These are phyloP conservation scores for Myochromella boudieri DNA, from an alignment of 768 basidiomycete species.

Conservation along the genomic window DNA sequence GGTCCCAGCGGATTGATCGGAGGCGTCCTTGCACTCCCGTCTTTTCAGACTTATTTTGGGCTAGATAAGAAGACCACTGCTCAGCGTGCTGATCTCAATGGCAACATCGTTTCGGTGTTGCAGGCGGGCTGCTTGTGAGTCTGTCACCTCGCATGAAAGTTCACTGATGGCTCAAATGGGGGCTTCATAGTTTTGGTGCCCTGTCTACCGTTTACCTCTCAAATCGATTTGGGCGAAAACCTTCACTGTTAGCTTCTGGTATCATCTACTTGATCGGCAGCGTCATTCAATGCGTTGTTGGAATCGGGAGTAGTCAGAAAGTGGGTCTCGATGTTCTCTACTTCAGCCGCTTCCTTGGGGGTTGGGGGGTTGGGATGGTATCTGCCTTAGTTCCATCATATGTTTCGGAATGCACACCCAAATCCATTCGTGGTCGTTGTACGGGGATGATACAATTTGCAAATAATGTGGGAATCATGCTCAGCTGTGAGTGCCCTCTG, in stretches of 20 bases:
- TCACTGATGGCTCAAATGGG: background rate
- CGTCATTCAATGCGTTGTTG: slow-evolving; percentile 42
- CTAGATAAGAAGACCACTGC: slow-evolving; percentile 34
- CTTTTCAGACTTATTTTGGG: slow-evolving; percentile 50
- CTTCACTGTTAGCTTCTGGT: slow-evolving; percentile 42
- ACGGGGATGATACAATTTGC: slow-evolving; percentile 43
- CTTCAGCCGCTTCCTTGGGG: slow-evolving; percentile 55
- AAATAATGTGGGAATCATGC: slow-evolving; percentile 35
- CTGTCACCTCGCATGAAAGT: background rate
- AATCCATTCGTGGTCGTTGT: slow-evolving; percentile 47
- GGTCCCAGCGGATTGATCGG: slow-evolving; percentile 40
- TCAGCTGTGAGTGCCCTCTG: slow-evolving; percentile 30
- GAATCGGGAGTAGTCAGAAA: slow-evolving; percentile 34
- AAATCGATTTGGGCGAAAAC: slow-evolving; percentile 44
- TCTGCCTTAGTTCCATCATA: slow-evolving; percentile 51
- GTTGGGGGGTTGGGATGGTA: slow-evolving; percentile 59
- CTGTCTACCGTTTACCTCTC: slow-evolving; percentile 40
- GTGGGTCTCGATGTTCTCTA: slow-evolving; percentile 40
- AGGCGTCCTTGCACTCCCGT: slow-evolving; percentile 42
- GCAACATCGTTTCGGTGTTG: slow-evolving; percentile 52
- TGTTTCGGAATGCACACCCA: slow-evolving; percentile 50
- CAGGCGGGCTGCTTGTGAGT: slow-evolving; percentile 50
- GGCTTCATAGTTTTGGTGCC: slow-evolving; percentile 40
- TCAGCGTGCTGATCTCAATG: slow-evolving; percentile 41
- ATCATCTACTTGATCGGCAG: slow-evolving; percentile 49